phyloP scores from a whole-genome alignment of 768 basidiomycete species.

The Xerocomellus intermedius region DNA sequence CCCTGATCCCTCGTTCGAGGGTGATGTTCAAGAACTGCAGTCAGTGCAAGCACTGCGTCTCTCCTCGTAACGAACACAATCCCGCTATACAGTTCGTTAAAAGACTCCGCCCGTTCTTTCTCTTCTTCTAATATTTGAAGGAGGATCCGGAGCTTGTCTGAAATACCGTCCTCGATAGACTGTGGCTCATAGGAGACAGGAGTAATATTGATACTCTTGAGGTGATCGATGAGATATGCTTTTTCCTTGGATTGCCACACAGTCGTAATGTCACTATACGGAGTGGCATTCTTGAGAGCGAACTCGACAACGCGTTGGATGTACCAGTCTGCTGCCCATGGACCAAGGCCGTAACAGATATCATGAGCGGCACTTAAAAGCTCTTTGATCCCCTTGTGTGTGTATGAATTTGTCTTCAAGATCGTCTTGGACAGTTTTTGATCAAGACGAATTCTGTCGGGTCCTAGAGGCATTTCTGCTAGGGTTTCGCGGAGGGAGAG shows the following conservation, averaged over 20 bases:
- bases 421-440: constrained; percentile 65
- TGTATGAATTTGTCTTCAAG: constrained; percentile 56
- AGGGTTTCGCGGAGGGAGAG: constrained; percentile 48
- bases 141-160: constrained; percentile 58
- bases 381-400: constrained; percentile 64
- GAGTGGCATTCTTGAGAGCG: constrained; percentile 43
- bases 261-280: constrained; percentile 48
- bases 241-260: constrained; percentile 61
- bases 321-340: constrained; percentile 82
- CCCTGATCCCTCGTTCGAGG: constrained; percentile 45
- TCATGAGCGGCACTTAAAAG: constrained; percentile 53
- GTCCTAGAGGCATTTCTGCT: constrained; percentile 31
- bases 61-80: constrained; percentile 79
- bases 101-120: constrained; percentile 49
- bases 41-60: constrained; percentile 65
- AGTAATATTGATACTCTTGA: constrained; percentile 43
- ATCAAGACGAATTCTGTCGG: constrained; percentile 54
- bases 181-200: constrained; percentile 50
- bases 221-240: constrained; percentile 50
- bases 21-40: constrained; percentile 58
- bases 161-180: constrained; percentile 50
- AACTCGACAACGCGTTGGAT: constrained; percentile 56
- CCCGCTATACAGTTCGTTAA: constrained; percentile 60
- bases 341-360: constrained; percentile 61
- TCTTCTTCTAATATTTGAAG: constrained; percentile 54